Percentiles rank a stretch among this genome's conserved stretches.
Conservation (phyloP, 768 basidiomycete species). For the Leccinum disarticulatum region DNA sequence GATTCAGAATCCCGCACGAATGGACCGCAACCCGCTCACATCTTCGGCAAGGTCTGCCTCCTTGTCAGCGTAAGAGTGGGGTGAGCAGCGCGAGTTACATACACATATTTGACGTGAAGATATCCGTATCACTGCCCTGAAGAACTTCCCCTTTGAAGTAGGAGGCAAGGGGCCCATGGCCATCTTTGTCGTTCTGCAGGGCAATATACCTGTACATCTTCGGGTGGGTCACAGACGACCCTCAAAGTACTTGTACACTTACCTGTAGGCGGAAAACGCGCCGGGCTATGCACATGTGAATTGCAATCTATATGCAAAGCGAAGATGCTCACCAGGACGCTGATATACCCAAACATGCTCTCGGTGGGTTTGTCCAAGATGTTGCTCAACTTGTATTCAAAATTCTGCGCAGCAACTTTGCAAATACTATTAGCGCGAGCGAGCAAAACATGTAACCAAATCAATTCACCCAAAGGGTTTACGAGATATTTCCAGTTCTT, state of each 20-base stretch:
- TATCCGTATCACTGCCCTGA: slow-evolving; percentile 82
- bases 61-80: slow-evolving; percentile 8
- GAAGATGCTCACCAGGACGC: slow-evolving; percentile 64
- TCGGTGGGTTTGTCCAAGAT: slow-evolving; percentile 91
- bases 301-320: not conserved
- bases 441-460: not conserved
- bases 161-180: slow-evolving; percentile 85
- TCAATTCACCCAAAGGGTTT: slow-evolving; percentile 75
- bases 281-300: slow-evolving; percentile 59
- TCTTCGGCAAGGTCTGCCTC: slow-evolving; percentile 84
- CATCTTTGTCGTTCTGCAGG: slow-evolving; percentile 78
- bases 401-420: slow-evolving; percentile 92
- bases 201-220: slow-evolving; percentile 66
- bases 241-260: slow-evolving; percentile 1
- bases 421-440: not conserved
- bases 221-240: slow-evolving; percentile 2
- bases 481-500: slow-evolving; percentile 77
- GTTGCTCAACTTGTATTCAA: slow-evolving; percentile 91
- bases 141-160: slow-evolving; percentile 96
- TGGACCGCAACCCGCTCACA: slow-evolving; percentile 41
- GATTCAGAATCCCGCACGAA: not conserved
- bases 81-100: slow-evolving; percentile 28
- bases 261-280: slow-evolving; percentile 90
- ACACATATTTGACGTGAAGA: slow-evolving; percentile 98
- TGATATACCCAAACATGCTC: slow-evolving; percentile 93